These are phyloP conservation scores for Sclerotinia sclerotiorum DNA, from an alignment of 2,329 filamentous ascomycete species.

Conservation along the genomic window DNA sequence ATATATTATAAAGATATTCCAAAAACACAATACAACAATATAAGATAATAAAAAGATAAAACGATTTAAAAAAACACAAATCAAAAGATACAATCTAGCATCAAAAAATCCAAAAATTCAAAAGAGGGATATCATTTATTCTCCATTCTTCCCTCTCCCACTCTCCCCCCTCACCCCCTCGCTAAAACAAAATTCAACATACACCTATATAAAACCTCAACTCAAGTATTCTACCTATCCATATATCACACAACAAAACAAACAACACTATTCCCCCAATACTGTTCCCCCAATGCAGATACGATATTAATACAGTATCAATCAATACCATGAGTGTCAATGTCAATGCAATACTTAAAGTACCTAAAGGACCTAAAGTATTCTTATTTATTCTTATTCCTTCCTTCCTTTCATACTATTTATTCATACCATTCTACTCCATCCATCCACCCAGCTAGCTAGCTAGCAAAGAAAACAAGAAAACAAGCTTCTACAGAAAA, in stretches of 20 bases:
- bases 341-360: too few relatives aligned
- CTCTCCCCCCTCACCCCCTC: neutral
- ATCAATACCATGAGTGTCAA: too few relatives aligned
- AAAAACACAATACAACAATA: too few relatives aligned
- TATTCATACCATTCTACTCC: neutral
- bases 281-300: too few relatives aligned
- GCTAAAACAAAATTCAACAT: neutral
- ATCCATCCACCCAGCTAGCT: too few relatives aligned
- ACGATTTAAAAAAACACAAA: too few relatives aligned
- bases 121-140: constrained; percentile 5
- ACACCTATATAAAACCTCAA: neutral
- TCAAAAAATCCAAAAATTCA: neutral
- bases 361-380: neutral
- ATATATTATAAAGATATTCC: too few relatives aligned
- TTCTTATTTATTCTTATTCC: neutral
- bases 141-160: neutral
- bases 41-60: too few relatives aligned
- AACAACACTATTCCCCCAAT: neutral
- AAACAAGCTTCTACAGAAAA: neutral
- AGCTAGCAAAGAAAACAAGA: neutral
- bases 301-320: too few relatives aligned
- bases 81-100: neutral
- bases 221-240: neutral
- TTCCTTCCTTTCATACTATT: neutral
- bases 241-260: neutral